Evolutionary conservation across 345 rosid species (phyloP).

Genomic region (Orychophragmus violaceus): DNA sequence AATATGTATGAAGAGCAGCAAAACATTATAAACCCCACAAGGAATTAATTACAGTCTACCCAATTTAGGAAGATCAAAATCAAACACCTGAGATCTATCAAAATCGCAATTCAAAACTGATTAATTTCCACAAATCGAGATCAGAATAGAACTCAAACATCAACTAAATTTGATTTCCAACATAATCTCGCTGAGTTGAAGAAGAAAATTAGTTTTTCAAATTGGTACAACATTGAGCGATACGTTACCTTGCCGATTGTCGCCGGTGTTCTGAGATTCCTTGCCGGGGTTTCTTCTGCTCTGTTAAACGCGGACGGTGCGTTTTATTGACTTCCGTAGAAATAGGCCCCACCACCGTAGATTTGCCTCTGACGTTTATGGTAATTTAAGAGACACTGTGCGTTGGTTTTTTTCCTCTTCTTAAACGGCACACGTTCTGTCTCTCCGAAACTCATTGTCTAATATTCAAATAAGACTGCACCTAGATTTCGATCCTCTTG

Average conservation of each 20-base stretch:
- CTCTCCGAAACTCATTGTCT: neutral
- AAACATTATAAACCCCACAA: slow-evolving; percentile 6
- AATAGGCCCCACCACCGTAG: slow-evolving; percentile 1
- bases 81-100: slow-evolving; percentile 1
- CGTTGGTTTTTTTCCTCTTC: neutral
- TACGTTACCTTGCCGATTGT: slow-evolving; percentile 12
- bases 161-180: neutral
- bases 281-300: neutral
- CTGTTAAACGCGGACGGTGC: slow-evolving; percentile 26
- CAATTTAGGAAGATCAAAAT: neutral
- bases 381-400: neutral
- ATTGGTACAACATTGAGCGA: neutral
- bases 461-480: neutral
- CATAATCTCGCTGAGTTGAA: neutral
- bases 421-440: neutral
- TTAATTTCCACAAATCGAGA: neutral
- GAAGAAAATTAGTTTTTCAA: neutral
- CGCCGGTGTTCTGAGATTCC: slow-evolving; percentile 9
- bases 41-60: neutral
- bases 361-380: slow-evolving; percentile 9
- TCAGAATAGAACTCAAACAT: neutral
- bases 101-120: neutral
- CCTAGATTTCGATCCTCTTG: slow-evolving; percentile 3
- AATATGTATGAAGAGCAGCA: neutral
- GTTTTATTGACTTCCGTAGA: slow-evolving; percentile 26